Conservation (phyloP, 768 basidiomycete species). For the Auricularia sp. region DNA sequence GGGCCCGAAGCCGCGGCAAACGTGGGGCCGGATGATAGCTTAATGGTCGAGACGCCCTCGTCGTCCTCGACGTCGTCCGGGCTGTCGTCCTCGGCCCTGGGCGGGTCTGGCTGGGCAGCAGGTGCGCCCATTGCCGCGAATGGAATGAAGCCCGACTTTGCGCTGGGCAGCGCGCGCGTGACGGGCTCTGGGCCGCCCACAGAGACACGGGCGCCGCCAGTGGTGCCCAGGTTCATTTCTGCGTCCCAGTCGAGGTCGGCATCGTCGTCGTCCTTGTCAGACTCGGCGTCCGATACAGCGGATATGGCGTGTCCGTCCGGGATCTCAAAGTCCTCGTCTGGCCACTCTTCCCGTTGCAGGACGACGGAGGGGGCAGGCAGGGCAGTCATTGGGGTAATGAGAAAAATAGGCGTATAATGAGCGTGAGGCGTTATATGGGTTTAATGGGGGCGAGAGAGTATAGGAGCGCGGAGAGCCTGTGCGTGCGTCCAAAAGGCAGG, state of each 20-base stretch:
- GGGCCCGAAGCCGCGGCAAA: conserved; percentile 32
- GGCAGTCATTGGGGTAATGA: conserved; percentile 39
- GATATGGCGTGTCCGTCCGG: conserved; percentile 54
- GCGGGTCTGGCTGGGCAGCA: conserved; percentile 40
- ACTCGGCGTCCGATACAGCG: conserved; percentile 39
- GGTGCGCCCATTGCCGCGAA: conserved; percentile 14
- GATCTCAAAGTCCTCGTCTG: conserved; percentile 79
- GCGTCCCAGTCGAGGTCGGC: conserved; percentile 71
- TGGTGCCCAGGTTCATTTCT: conserved; percentile 59
- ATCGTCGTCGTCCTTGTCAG: conserved; percentile 51
- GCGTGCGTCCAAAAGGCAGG: neutral
- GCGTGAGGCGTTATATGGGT: neutral
- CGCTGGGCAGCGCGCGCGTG: neutral
- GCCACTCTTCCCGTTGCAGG: conserved; percentile 66
- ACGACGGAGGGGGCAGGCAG: conserved; percentile 48
- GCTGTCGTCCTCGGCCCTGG: conserved; percentile 18
- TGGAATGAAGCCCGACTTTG: conserved; percentile 7
- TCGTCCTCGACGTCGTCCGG: conserved; percentile 57
- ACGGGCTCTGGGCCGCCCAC: neutral
- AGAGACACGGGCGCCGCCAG: conserved; percentile 34
- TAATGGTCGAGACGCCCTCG: conserved; percentile 78
- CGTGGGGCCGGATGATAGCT: conserved; percentile 32
- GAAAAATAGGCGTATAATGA: neutral
- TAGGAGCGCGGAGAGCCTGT: neutral
- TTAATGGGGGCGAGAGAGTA: neutral